Percentiles rank a stretch among this genome's conserved stretches.
phyloP scores from a whole-genome alignment of 306 rosid genomes.

The Gastrolobium bilobum region DNA sequence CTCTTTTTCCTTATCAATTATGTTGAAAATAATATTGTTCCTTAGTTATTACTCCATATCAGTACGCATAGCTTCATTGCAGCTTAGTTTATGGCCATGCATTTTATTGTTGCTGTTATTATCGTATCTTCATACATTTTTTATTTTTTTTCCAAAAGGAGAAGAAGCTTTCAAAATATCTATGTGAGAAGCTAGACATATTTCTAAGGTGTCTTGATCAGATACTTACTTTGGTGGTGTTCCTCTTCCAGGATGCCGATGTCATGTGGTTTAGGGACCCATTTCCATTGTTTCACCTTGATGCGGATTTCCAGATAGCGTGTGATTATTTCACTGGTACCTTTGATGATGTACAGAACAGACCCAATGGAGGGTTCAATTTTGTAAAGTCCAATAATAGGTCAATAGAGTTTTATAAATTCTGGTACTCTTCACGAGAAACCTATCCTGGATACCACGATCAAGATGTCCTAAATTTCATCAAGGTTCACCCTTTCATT shows the following conservation, averaged over 20 bases:
- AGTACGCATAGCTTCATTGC: conserved; percentile 12
- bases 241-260: conserved; percentile 87
- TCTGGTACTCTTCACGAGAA: conserved; percentile 84
- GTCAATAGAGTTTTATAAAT: conserved; percentile 86
- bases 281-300: conserved; percentile 73
- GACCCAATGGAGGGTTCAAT: conserved; percentile 94
- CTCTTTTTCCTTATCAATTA: conserved; percentile 19
- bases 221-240: conserved; percentile 39
- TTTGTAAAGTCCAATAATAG: conserved; percentile 85
- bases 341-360: conserved; percentile 71
- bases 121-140: conserved; percentile 29
- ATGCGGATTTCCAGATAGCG: conserved; percentile 93
- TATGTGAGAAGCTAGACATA: conserved; percentile 29
- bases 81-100: conserved; percentile 16
- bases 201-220: conserved; percentile 41
- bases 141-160: neutral
- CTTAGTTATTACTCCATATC: neutral
- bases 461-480: conserved; percentile 93
- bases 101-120: conserved; percentile 35
- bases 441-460: conserved; percentile 87
- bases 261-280: conserved; percentile 98
- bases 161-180: neutral
- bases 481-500: conserved; percentile 77
- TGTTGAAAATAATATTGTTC: conserved; percentile 3
- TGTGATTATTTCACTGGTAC: conserved; percentile 87